These are phyloP conservation scores for Irpex sp. DNA, from an alignment of 1,284 basidiomycete species.

Conservation along the genomic window DNA sequence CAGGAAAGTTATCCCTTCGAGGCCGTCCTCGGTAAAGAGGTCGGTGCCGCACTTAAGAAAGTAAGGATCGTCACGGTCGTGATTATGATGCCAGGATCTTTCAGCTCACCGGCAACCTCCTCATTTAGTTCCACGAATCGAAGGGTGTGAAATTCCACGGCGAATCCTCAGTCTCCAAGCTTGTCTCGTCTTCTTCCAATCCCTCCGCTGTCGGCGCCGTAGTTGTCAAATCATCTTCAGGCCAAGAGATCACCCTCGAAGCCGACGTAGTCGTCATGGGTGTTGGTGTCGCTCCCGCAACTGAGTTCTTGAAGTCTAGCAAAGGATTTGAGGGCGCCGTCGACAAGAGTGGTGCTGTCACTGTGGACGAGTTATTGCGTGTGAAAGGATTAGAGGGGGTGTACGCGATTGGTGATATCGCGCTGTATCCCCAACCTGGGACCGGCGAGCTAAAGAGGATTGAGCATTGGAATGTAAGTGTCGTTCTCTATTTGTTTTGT, in stretches of 20 bases:
- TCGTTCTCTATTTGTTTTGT: background rate
- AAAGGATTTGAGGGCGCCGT: slow-evolving; percentile 52
- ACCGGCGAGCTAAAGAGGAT: slow-evolving; percentile 58
- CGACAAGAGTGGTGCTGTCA: slow-evolving; percentile 79
- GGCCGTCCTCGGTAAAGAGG: slow-evolving; percentile 74
- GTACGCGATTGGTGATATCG: slow-evolving; percentile 91
- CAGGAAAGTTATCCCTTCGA: slow-evolving; percentile 87
- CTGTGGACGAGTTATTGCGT: slow-evolving; percentile 77
- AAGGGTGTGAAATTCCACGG: slow-evolving; percentile 87
- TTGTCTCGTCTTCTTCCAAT: slow-evolving; percentile 56
- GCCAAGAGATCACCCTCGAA: slow-evolving; percentile 50
- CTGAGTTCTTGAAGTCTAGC: slow-evolving; percentile 74
- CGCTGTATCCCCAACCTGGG: slow-evolving; percentile 69
- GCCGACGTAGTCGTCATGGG: slow-evolving; percentile 88
- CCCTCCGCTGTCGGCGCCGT: slow-evolving; percentile 53
- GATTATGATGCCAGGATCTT: background rate
- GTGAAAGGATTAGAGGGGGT: slow-evolving; percentile 61
- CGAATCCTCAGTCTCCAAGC: slow-evolving; percentile 70
- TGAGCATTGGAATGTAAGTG: slow-evolving; percentile 87
- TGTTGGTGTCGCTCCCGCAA: slow-evolving; percentile 86
- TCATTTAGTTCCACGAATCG: slow-evolving; percentile 64
- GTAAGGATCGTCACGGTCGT: slow-evolving; percentile 30
- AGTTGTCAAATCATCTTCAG: slow-evolving; percentile 45
- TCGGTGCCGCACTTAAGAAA: slow-evolving; percentile 81
- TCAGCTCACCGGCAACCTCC: background rate